Evolutionary conservation across 768 basidiomycete genomes (phyloP).

Genomic region (Lactarius sp.): DNA sequence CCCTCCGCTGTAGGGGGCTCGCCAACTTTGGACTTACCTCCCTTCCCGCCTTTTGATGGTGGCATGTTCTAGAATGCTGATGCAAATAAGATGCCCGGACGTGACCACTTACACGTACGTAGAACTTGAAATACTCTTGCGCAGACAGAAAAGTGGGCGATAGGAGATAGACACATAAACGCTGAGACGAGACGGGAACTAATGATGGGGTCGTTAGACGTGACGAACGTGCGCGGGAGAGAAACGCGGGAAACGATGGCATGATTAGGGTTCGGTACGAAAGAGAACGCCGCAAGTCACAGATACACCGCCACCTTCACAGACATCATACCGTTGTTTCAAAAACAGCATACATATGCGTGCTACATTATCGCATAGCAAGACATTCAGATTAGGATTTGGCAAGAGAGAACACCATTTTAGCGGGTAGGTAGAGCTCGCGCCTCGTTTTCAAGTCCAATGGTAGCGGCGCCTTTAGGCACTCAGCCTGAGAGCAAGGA

Average conservation of each 20-base stretch:
- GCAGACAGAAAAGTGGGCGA: background rate
- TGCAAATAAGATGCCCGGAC: background rate
- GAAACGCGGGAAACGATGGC: background rate
- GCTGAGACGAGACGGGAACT: background rate
- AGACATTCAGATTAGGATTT: background rate
- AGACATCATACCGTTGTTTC: no score
- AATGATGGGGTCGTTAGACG: background rate
- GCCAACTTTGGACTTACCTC: constrained; percentile 23
- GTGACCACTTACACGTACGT: background rate
- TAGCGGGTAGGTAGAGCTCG: constrained; percentile 69
- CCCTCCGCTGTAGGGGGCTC: constrained; percentile 3
- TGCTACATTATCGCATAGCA: background rate
- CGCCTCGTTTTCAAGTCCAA: constrained; percentile 3
- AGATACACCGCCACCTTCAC: background rate
- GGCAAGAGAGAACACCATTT: background rate
- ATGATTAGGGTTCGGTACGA: constrained; percentile 8
- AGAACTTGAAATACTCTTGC: no score
- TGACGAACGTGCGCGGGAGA: background rate
- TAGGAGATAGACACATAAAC: background rate
- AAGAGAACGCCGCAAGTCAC: constrained; percentile 18
- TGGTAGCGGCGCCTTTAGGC: no score
- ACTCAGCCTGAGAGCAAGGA: no score
- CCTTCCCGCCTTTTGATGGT: constrained; percentile 18
- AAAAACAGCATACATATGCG: background rate
- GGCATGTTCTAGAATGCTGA: background rate